Base-by-base conservation (phyloP, 352 stramenopile genomes). In the Phytophthora capsici region DNA sequence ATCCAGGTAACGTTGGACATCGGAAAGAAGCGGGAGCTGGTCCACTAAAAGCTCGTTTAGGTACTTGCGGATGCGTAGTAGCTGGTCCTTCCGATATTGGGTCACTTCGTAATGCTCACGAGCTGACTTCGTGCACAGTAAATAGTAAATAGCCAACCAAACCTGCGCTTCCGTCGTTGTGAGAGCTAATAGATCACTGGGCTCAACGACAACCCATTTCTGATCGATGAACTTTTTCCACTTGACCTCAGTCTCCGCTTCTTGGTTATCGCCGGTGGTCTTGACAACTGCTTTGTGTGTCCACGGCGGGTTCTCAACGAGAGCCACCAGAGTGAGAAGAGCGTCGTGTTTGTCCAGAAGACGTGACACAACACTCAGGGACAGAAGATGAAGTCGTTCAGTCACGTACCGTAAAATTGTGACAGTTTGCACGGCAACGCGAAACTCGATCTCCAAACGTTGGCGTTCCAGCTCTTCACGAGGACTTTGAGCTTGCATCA, bases 301-400 rank as follows among this genome's bases (percentile, higher is more conserved):
- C 97, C 97, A 99, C 17, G 97, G 97, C 23, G 96, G 95, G 66
- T 98, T 98, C 60, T 99, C 97, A 13, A 99, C 86, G 9, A 99
- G 82, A 26, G 83, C 84, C 3, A 97, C 85, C 17, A 99, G 82
- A 7, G 93, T 88, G 13, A 99, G 74, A 12, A 98, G 81, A 45
- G 96, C 84, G 68, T 99, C 96, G 65, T 99, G 96, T n/a, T 93
- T 98, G 63, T 99, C 94, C n/a, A 98, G 58, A 19, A 99, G 72
- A 17, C 97, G 88, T 10, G 87, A 93, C 12, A 98, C 78, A 19
- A 98, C 77, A 63, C 80, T 89, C 14, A 98, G 63, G 16, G 95
- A 80, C 8, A 99, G 71, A 16, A 89, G 26, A 22, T 96, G 73
- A 25, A 98, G 69, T 41, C 96, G 85, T 70, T 99, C 94, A 19